These are phyloP conservation scores for Botrytis medusae DNA, from an alignment of 2,329 filamentous ascomycete species.

Conservation along the genomic window DNA sequence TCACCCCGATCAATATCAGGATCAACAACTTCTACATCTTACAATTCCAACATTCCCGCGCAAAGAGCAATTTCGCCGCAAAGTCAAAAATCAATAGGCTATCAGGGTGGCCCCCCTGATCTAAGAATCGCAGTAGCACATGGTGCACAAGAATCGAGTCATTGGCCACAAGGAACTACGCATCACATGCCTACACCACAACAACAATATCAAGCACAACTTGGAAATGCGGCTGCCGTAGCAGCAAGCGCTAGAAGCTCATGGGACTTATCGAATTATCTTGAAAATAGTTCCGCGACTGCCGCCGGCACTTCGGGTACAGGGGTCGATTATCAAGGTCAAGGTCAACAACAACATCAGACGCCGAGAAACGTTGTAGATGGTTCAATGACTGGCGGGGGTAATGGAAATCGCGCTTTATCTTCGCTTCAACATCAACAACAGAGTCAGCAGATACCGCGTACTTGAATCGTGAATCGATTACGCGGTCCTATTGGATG, in stretches of 20 bases:
- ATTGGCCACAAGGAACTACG: conserved; percentile 33
- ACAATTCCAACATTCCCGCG: conserved; percentile 31
- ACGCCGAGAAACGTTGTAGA: conserved; percentile 32
- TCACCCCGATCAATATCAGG: conserved; percentile 39
- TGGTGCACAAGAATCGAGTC: conserved; percentile 33
- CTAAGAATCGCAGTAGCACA: conserved; percentile 34
- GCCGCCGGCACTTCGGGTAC: conserved; percentile 32
- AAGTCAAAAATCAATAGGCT: conserved; percentile 33
- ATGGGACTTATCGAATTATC: conserved; percentile 40
- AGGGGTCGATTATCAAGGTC: conserved; percentile 30
- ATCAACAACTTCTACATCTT: conserved; percentile 36
- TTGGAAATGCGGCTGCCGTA: conserved; percentile 23
- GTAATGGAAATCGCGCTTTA: conserved; percentile 32
- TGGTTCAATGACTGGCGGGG: conserved; percentile 27
- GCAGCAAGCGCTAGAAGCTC: conserved; percentile 31
- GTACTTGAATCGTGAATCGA: conserved; percentile 30
- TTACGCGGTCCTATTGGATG: conserved; percentile 30
- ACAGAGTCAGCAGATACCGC: conserved; percentile 39
- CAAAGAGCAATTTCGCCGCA: conserved; percentile 35
- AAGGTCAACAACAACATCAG: conserved; percentile 19
- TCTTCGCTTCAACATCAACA: conserved; percentile 30
- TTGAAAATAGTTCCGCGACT: conserved; percentile 37
- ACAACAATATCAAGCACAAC: conserved; percentile 32
- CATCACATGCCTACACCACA: conserved; percentile 36
- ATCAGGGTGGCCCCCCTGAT: conserved; percentile 36